A percentile compares a stretch with the other conserved stretches of the same genome.
Evolutionary conservation across 2,329 filamentous ascomycete genomes (phyloP).

Genomic region (Penicillium brasilianum): DNA sequence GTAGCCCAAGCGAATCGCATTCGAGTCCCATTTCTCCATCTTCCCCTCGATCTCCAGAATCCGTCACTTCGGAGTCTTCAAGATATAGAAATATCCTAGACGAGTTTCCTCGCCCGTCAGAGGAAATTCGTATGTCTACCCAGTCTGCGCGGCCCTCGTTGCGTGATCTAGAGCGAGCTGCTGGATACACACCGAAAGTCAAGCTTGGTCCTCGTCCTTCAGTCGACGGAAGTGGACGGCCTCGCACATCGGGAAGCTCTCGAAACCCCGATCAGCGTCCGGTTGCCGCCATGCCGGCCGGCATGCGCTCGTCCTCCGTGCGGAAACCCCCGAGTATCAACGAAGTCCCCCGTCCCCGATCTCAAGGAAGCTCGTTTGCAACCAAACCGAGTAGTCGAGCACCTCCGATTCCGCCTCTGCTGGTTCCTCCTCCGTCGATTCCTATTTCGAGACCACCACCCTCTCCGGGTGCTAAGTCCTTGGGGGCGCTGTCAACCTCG

Average conservation of each 20-base stretch:
- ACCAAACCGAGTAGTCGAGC: slow-evolving; percentile 36
- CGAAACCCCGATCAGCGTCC: slow-evolving; percentile 64
- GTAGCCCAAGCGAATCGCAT: slow-evolving; percentile 25
- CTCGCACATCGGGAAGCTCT: slow-evolving; percentile 61
- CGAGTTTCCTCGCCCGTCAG: slow-evolving; percentile 42
- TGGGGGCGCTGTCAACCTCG: slow-evolving; percentile 53
- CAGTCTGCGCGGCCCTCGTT: slow-evolving; percentile 52
- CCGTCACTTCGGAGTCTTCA: slow-evolving; percentile 31
- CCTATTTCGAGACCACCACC: slow-evolving; percentile 41
- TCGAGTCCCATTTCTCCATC: slow-evolving; percentile 25
- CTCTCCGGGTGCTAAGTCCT: slow-evolving; percentile 48
- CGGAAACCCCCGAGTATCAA: slow-evolving; percentile 59
- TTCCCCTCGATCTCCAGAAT: slow-evolving; percentile 19
- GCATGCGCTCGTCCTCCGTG: slow-evolving; percentile 68
- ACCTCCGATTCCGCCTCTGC: slow-evolving; percentile 46
- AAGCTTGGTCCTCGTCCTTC: slow-evolving; percentile 88
- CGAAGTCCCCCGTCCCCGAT: slow-evolving; percentile 49
- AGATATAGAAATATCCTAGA: slow-evolving; percentile 39
- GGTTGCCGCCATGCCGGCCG: slow-evolving; percentile 77
- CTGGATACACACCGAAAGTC: slow-evolving; percentile 65
- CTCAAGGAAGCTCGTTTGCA: slow-evolving; percentile 46
- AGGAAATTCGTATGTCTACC: slow-evolving; percentile 45
- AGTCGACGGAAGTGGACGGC: slow-evolving; percentile 63
- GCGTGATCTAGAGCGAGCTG: slow-evolving; percentile 50
- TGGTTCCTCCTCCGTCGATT: slow-evolving; percentile 46